Conservation (phyloP, 2,329 filamentous ascomycete genomes). For the Fusarium heterosporum region DNA sequence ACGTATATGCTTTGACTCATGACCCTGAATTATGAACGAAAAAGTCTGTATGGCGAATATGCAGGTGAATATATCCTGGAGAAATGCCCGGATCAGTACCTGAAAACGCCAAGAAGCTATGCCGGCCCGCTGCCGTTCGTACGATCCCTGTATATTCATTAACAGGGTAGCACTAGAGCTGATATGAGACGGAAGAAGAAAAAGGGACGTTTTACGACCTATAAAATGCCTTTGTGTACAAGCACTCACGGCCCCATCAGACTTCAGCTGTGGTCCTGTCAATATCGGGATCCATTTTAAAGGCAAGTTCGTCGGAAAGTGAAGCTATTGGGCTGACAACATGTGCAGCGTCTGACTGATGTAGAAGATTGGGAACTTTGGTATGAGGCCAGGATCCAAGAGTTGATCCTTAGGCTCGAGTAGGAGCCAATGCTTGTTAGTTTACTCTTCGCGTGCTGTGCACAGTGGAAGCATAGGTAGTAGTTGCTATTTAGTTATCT, state of each 20-base stretch:
- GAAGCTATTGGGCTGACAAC: slow-evolving; percentile 9
- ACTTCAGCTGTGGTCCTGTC: not conserved
- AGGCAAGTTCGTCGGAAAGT: not conserved
- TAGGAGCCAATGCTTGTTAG: no score
- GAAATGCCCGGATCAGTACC: slow-evolving; percentile 1
- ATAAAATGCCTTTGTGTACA: not conserved
- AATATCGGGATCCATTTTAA: not conserved
- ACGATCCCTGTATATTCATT: slow-evolving; percentile 18
- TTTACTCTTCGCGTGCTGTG: no score
- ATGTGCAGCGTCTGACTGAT: not conserved
- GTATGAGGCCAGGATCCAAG: not conserved
- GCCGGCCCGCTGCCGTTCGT: slow-evolving; percentile 32
- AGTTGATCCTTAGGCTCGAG: no score
- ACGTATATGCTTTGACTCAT: not conserved
- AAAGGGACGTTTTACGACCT: not conserved
- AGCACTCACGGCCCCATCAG: not conserved
- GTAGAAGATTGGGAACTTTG: not conserved
- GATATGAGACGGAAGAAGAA: slow-evolving; percentile 6
- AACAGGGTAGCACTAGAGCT: slow-evolving; percentile 33
- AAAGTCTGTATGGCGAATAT: not conserved
- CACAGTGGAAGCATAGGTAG: no score
- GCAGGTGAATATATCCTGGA: not conserved
- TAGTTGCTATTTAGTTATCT: no score
- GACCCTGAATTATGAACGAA: not conserved
- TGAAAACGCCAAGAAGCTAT: slow-evolving; percentile 29